A percentile compares a stretch with the other conserved stretches of the same genome.
Conservation (phyloP, 331 rosid genomes). For the Pyracantha coccinea region DNA sequence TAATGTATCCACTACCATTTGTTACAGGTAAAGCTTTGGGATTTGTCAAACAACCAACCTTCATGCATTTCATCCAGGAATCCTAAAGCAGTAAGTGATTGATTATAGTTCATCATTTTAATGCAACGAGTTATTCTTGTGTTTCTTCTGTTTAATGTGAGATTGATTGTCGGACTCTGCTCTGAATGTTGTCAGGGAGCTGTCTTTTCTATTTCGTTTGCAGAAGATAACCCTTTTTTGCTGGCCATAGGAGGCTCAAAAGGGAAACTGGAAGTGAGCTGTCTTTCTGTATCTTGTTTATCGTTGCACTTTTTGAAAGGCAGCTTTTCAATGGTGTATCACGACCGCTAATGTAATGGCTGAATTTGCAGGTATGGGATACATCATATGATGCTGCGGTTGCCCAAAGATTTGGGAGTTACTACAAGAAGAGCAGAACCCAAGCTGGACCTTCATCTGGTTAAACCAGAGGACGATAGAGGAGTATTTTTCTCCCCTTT, state of each 20-base stretch:
- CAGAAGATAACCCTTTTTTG: constrained; percentile 73
- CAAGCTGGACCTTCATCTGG: constrained; percentile 20
- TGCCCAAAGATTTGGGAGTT: constrained; percentile 35
- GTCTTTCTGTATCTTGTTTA: not conserved
- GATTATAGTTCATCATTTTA: not conserved
- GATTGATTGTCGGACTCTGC: constrained; percentile 11
- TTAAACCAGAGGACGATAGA: not conserved
- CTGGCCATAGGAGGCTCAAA: constrained; percentile 85
- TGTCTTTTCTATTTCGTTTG: constrained; percentile 60
- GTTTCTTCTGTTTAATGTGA: not conserved
- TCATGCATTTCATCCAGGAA: constrained; percentile 54
- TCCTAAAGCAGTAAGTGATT: constrained; percentile 50
- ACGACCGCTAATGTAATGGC: too few relatives aligned
- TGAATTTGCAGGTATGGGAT: constrained; percentile 55
- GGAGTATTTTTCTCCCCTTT: not conserved
- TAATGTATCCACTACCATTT: not conserved
- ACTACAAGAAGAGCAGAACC: constrained; percentile 22
- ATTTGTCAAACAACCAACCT: constrained; percentile 79
- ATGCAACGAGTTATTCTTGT: not conserved
- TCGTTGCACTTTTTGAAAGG: not conserved
- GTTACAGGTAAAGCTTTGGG: constrained; percentile 85
- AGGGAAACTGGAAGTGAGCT: constrained; percentile 60
- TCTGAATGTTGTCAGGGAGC: constrained; percentile 56
- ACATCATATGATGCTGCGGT: constrained; percentile 36
- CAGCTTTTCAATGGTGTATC: too few relatives aligned